A percentile compares a stretch with the other conserved stretches of the same genome.
Evolutionary conservation across 805 yeast genomes (phyloP).

Genomic region (Teunomyces cretensis): DNA sequence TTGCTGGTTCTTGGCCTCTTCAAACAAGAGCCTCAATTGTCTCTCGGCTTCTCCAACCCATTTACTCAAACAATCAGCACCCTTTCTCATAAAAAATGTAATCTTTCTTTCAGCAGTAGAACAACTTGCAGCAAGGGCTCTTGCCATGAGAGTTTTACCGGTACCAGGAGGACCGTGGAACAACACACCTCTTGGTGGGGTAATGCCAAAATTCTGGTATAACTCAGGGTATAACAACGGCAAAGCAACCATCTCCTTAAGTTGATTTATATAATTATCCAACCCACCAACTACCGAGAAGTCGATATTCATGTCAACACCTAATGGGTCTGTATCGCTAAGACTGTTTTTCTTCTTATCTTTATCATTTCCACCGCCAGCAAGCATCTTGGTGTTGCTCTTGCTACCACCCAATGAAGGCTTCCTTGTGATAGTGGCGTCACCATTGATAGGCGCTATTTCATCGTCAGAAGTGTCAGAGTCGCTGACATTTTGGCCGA

Average conservation of each 20-base stretch:
- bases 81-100: conserved; percentile 96
- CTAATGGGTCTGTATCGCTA: conserved; percentile 92
- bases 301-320: conserved; percentile 82
- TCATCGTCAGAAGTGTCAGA: conserved; percentile 68
- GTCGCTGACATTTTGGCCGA: conserved; percentile 42
- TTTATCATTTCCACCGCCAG: conserved; percentile 30
- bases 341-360: conserved; percentile 56
- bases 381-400: conserved; percentile 31
- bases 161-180: conserved; percentile 99
- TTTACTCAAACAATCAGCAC: conserved; percentile 94
- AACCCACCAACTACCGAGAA: conserved; percentile 89
- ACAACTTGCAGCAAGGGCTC: conserved; percentile 95
- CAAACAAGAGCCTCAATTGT: conserved; percentile 84
- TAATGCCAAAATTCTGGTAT: conserved; percentile 82
- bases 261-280: conserved; percentile 83
- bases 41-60: conserved; percentile 99
- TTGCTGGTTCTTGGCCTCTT: conserved; percentile 94
- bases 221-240: conserved; percentile 93
- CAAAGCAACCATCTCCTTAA: conserved; percentile 94
- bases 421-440: conserved; percentile 37
- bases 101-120: conserved; percentile 82
- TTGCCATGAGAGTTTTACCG: conserved; percentile 96
- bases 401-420: conserved; percentile 12
- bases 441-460: conserved; percentile 44
- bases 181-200: conserved; percentile 96